A percentile compares a stretch with the other conserved stretches of the same genome.
Evolutionary conservation across 257 asterid species (phyloP).

Genomic region (Solanum pimpinellifolium): DNA sequence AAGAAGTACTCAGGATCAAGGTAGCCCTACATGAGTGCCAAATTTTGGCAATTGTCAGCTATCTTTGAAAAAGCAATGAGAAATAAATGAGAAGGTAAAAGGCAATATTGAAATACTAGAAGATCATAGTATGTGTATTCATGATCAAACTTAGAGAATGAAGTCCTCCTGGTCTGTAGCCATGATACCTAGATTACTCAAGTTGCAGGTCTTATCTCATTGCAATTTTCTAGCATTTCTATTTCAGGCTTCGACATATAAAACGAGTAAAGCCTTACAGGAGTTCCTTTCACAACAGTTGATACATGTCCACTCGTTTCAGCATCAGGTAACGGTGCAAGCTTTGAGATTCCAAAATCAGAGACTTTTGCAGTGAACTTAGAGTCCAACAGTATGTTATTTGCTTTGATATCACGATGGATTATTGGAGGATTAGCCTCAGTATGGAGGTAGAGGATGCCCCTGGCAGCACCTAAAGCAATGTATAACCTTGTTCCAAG

Average conservation of each 20-base stretch:
- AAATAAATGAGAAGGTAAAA: background rate
- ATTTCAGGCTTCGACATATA: background rate
- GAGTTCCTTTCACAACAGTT: constrained; percentile 1
- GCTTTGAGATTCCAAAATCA: background rate
- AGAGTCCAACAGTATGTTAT: background rate
- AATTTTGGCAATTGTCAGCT: background rate
- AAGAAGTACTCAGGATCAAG: background rate
- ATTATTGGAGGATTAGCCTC: constrained; percentile 2
- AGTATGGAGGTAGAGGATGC: background rate
- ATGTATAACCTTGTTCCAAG: background rate
- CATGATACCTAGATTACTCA: background rate
- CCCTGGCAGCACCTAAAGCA: constrained; percentile 3
- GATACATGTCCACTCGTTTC: background rate
- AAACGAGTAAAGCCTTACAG: background rate
- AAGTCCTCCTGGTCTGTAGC: background rate
- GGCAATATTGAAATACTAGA: background rate
- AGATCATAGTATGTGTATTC: background rate
- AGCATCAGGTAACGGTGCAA: constrained; percentile 1
- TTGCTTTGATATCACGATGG: constrained; percentile 1
- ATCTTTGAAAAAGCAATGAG: background rate
- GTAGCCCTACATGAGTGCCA: background rate
- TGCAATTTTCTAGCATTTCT: background rate
- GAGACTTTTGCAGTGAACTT: background rate
- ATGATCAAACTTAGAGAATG: background rate
- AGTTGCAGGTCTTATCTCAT: background rate